Base-by-base conservation (phyloP, 2,329 filamentous ascomycete species). In the Torrubiella hemipterigena region DNA sequence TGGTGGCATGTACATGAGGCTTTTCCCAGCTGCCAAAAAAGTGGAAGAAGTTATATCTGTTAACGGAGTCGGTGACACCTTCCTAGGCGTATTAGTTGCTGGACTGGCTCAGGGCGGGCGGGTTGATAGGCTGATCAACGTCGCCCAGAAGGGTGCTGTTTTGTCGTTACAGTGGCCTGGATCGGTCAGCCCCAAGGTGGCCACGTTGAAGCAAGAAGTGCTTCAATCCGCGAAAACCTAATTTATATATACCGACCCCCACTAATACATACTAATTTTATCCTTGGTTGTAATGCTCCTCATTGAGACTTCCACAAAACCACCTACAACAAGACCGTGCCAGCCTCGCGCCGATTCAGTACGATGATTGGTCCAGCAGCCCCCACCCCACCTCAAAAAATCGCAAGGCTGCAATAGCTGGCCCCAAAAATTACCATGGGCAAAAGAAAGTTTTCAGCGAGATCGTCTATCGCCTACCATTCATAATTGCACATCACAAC, bases 31-130 rank as follows among this genome's bases (percentile, higher is more conserved):
- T 0, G 71, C 70, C 1, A 75, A 81, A 49, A 57, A 62, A 12
- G 66, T 94, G 0, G 57, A 69, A 14, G 74, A 91, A 17, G 66
- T 93, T 2, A 75, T 89, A 2, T 94, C 85, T 28, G 89, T 96
- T 8, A 96, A 96, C 51, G 91, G 89, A 1, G 86, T 85, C 3
- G 91, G 91, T 0, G 91, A 98, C 55, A 95, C 91, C 0, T 87
- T 96, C 51, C 63, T 93, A 7, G 91, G 89, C 0, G 80, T 86
- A 11, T 44, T 95, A 34, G 62, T 94, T n/a, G 80, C 85, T 2
- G 84, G 82, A 0, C 51, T 96, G 41, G 76, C 77, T 0, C 70
- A 66, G 45, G 68, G 68, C 1, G 67, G 64, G 4, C 58, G 57
- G 37, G 50, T 71, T 36, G 56, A 75, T 46, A 67, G 78, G 28